Conservation (phyloP, 2,329 filamentous ascomycete genomes). For the Pyrenophora tritici-repentis region DNA sequence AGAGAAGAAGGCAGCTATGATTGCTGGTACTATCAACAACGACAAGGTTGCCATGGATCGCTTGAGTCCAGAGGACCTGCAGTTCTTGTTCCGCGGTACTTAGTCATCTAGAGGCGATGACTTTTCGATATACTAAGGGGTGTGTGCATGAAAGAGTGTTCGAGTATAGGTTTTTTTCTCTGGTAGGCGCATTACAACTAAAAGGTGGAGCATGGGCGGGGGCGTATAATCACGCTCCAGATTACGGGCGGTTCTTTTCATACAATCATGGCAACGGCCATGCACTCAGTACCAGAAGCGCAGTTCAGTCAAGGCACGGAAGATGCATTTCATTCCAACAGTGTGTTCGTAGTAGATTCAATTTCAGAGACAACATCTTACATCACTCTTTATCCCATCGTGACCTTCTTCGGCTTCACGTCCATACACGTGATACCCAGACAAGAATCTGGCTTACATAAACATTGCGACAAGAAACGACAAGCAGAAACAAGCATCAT, state of each 20-base stretch:
- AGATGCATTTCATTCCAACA: too few relatives aligned
- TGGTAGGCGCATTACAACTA: background rate
- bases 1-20: slow-evolving; percentile 99
- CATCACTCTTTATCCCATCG: too few relatives aligned
- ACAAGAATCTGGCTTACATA: too few relatives aligned
- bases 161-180: background rate
- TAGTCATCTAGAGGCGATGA: slow-evolving; percentile 35
- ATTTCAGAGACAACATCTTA: too few relatives aligned
- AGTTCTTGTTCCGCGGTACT: slow-evolving; percentile 88
- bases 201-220: background rate
- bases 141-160: background rate
- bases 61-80: slow-evolving; percentile 86
- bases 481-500: too few relatives aligned
- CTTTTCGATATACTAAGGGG: background rate
- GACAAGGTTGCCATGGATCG: slow-evolving; percentile 92
- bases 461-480: too few relatives aligned
- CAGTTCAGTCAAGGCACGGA: too few relatives aligned
- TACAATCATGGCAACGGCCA: too few relatives aligned
- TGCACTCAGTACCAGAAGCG: too few relatives aligned
- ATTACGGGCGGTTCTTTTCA: background rate
- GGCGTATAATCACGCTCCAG: background rate
- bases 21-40: slow-evolving; percentile 93
- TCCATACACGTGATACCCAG: too few relatives aligned
- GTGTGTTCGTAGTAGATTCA: too few relatives aligned
- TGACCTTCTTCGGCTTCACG: too few relatives aligned